Base-by-base conservation (phyloP, 805 yeast species). In the Pichia cephalocereana region DNA sequence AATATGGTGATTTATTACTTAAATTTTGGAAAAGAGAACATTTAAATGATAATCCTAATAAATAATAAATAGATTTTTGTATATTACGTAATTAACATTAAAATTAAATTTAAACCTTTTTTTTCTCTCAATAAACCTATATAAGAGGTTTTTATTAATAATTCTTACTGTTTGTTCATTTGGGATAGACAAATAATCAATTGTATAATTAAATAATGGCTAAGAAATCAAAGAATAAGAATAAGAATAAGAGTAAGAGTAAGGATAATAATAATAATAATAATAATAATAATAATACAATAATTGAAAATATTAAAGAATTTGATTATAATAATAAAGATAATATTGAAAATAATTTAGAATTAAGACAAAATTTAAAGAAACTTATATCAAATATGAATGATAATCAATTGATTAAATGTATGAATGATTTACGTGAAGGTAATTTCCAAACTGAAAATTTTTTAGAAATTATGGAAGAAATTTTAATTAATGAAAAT, bases 1-100 rank as follows among this genome's bases (percentile, higher is more conserved):
- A 84, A 55, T 91, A 91, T 64, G 96, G 95, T 11, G 96, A 88
- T 63, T 70, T 90, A 48, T 70, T 91, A 59, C 70, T 86, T 60
- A 79, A 85, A 64, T 91, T 88, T 64, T 88, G 96, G 93, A 79
- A 76, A 58, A 67, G 88, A 44, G 88, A 84, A 64, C 48, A 48
- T 30, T 8, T 30, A n/a, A n/a, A n/a, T n/a, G n/a, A n/a, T n/a
- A n/a, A n/a, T n/a, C n/a, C n/a, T n/a, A n/a, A n/a, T n/a, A n/a
- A n/a, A n/a, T n/a, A n/a, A n/a, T n/a, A n/a, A n/a, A n/a, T n/a
- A n/a, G n/a, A n/a, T n/a, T n/a, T n/a, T n/a, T 39, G 19, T 6
- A 27, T 14, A 4, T n/a, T 14, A 38, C 10, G 12, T 38, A 15
- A 18, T 19, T 30, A 9, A n/a, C n/a, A n/a, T n/a, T n/a, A n/a